Evolutionary conservation across 352 stramenopile genomes (phyloP), one percentile per base, ranked within the genome.

Genomic region (Pythium sukuiense): DNA sequence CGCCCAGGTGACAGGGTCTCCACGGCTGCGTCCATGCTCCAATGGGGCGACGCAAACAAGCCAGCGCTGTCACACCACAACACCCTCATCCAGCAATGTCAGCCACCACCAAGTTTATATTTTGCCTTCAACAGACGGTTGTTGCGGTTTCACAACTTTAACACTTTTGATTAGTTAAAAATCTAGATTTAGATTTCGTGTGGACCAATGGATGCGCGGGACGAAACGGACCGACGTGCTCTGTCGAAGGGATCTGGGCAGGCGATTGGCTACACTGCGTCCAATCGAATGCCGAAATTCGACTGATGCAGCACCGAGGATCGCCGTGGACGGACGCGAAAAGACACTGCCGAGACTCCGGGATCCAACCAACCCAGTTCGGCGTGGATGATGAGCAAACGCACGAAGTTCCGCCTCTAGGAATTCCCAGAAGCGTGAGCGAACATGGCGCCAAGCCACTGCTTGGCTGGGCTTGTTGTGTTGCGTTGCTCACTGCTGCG

Each of bases 231-330:
- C 56, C 35, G n/a, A 49, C 26, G 24, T 70, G 63, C 56, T 16
- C 26, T 70, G 63, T 70, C 63, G 56, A 61, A 46, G n/a, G 35
- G 29, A 70, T 70, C 35, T 50, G 37, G 55, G n/a, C 1, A 26
- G 27, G 39, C 43, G 55, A 70, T 70, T 70, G 63, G 63, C 24
- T 39, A 39, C 45, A 37, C 55, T 26, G 35, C 49, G 41, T 50
- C 63, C 63, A 70, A 70, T 70, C 32, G 49, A 49, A 27, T 56
- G 18, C 6, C 24, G 29, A 52, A 48, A 61, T 50, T 24, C 30
- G 63, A 61, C 63, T 65, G 63, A 70, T 70, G 63, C 63, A 70
- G 50, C 63, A 70, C 27, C 52, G 20, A 56, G 61, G 61, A 43
- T 55, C 37, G 14, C 37, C 14, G 54, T 33, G 54, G 33, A 12